phyloP scores from a whole-genome alignment of 108 stramenopile species.

The Mediolabrus comicus region DNA sequence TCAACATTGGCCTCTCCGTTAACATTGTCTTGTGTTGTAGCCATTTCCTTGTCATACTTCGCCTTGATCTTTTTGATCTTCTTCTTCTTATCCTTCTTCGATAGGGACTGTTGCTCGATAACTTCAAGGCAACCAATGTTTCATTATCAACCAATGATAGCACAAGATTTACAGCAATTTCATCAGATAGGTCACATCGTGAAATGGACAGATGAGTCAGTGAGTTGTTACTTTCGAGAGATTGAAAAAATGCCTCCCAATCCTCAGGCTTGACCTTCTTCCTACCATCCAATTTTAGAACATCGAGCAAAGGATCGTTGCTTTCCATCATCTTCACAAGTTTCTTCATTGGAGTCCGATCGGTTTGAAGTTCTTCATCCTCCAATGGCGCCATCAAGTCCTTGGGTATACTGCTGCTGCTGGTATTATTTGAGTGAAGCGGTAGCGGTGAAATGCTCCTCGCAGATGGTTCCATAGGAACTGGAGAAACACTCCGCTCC shows the following conservation, averaged over 20 bases:
- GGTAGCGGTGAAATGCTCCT: neutral
- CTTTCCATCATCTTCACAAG: constrained; percentile 13
- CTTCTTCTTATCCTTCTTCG: constrained; percentile 3
- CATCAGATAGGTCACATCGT: constrained; percentile 19
- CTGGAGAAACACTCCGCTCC: neutral
- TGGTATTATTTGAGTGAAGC: neutral
- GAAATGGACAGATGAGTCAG: constrained; percentile 21
- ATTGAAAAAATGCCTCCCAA: constrained; percentile 26
- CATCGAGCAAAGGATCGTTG: constrained; percentile 21
- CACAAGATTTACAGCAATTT: constrained; percentile 5
- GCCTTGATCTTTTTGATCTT: constrained; percentile 2
- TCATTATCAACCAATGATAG: constrained; percentile 28
- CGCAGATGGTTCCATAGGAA: neutral
- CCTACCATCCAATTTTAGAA: constrained; percentile 26
- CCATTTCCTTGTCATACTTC: neutral
- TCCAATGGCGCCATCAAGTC: constrained; percentile 7
- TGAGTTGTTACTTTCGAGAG: constrained; percentile 13
- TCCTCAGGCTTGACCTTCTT: constrained; percentile 11
- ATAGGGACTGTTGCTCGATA: constrained; percentile 8
- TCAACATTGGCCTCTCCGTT: no score
- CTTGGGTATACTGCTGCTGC: neutral
- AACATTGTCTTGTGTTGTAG: neutral
- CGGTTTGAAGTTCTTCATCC: constrained; percentile 7
- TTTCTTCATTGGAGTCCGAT: constrained; percentile 13
- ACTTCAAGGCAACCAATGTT: constrained; percentile 10